Percentiles rank a stretch among this genome's conserved stretches.
These are phyloP conservation scores for Flaveria trinervia DNA, from an alignment of 129 eudicot species.

Conservation along the genomic window DNA sequence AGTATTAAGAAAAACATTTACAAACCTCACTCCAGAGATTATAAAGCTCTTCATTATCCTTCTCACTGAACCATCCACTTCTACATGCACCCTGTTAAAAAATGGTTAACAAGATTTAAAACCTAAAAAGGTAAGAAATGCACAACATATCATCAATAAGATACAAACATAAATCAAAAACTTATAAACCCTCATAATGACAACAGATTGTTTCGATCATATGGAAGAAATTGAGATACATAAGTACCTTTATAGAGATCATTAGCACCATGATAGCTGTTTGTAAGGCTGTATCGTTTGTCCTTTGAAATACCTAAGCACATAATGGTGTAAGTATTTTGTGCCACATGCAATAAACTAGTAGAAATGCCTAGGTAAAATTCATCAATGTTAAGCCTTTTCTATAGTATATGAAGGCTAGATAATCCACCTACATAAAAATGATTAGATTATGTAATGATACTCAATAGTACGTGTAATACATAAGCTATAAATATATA, in stretches of 20 bases:
- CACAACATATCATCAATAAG: slow-evolving; percentile 5
- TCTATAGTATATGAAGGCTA: slow-evolving; percentile 1
- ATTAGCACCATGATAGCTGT: slow-evolving; percentile 77
- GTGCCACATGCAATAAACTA: slow-evolving; percentile 10
- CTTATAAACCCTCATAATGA: neutral
- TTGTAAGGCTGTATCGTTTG: slow-evolving; percentile 39
- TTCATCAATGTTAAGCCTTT: neutral
- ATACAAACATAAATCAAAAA: slow-evolving; percentile 8
- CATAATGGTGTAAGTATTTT: slow-evolving; percentile 18
- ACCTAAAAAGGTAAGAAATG: slow-evolving; percentile 12
- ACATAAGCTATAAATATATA: neutral
- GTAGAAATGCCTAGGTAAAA: slow-evolving; percentile 20
- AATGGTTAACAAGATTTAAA: slow-evolving; percentile 23
- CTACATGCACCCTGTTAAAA: slow-evolving; percentile 67
- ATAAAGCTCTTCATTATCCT: slow-evolving; percentile 56
- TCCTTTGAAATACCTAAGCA: slow-evolving; percentile 59
- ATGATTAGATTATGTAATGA: neutral
- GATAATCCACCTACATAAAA: slow-evolving; percentile 1
- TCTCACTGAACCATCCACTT: slow-evolving; percentile 63
- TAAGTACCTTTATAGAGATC: slow-evolving; percentile 78
- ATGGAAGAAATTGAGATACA: neutral
- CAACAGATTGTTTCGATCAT: neutral
- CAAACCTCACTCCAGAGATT: slow-evolving; percentile 59
- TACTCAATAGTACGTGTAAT: neutral
- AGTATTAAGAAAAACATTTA: slow-evolving; percentile 12